A percentile compares a stretch with the other conserved stretches of the same genome.
Conservation (phyloP, 75 land plant species). For the Cryptomeria japonica region DNA sequence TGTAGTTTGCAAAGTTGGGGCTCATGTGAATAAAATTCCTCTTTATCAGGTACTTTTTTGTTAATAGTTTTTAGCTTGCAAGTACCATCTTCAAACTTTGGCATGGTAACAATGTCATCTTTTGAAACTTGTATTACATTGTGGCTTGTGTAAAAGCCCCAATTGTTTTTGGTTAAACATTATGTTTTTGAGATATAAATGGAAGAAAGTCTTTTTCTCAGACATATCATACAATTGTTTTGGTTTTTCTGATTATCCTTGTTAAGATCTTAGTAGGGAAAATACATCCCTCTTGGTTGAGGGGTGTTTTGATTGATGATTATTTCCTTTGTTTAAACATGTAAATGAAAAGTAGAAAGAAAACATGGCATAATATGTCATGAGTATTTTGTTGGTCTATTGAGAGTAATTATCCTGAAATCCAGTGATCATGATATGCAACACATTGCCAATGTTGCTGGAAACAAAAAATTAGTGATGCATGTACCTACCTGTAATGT, state of each 20-base stretch:
- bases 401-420: background rate
- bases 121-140: too few relatives aligned
- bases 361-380: background rate
- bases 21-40: too few relatives aligned
- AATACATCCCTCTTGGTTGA: background rate
- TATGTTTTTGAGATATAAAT: too few relatives aligned
- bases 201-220: too few relatives aligned
- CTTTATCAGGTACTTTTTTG: too few relatives aligned
- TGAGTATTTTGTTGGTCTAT: background rate
- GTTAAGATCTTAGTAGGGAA: background rate
- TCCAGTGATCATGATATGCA: conserved; percentile 24
- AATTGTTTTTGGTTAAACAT: background rate
- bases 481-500: conserved; percentile 98
- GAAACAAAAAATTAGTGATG: conserved; percentile 83
- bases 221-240: too few relatives aligned
- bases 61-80: too few relatives aligned
- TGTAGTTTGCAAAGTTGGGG: too few relatives aligned
- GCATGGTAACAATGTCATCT: too few relatives aligned
- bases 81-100: too few relatives aligned
- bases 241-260: too few relatives aligned
- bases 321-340: background rate
- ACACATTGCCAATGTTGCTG: conserved; percentile 95
- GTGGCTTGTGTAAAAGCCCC: background rate
- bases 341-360: conserved; percentile 6
- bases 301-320: background rate